Base-by-base conservation (phyloP, 2,329 filamentous ascomycete genomes). In the Capronia coronata region DNA sequence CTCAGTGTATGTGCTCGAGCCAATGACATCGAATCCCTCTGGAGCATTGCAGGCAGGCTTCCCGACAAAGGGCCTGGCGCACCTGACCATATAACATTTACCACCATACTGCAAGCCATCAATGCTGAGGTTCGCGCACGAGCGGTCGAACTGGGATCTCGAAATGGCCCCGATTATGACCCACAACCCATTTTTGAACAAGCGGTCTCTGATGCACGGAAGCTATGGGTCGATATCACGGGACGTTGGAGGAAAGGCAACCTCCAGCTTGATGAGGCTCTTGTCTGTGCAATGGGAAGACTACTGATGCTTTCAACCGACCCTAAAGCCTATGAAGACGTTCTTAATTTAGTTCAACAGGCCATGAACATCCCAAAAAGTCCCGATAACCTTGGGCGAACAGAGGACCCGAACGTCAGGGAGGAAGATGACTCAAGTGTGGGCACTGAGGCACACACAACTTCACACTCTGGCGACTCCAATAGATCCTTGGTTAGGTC, bases 261-360 rank as follows among this genome's bases (percentile, higher is more conserved):
- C 44, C 59, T 97, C 13, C 61, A 75, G 42, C 74, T 97, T 16
- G 90, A 96, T 60, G 87, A 93, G 65, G 71, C 79, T 48, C 72
- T 97, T 16, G 84, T 94, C 2, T 84, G 80, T 62, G 76, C 85
- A 23, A 94, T 97, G 86, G 88, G 83, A 4, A 76, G 83, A 29
- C 59, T 95, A 2, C 72, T 97, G n/a, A 69, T 89, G 18, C 70
- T 83, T 43, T 81, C 85, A 13, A 70, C 67, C 29, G 68, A 75
- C 9, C 71, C 77, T 14, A 67, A 73, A 43, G 83, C 93, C 59
- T 82, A 77, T 66, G 79, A 84, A 54, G 80, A 87, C 59, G 73
- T 95, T 1, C 75, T 95, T 18, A 78, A 79, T 32, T 72, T 96
- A 16, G 68, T 94, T n/a, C 77, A 88, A 58, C 83, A 95, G 67